These are phyloP conservation scores for Rehmannia glutinosa DNA, from an alignment of 257 asterid species.

Conservation along the genomic window DNA sequence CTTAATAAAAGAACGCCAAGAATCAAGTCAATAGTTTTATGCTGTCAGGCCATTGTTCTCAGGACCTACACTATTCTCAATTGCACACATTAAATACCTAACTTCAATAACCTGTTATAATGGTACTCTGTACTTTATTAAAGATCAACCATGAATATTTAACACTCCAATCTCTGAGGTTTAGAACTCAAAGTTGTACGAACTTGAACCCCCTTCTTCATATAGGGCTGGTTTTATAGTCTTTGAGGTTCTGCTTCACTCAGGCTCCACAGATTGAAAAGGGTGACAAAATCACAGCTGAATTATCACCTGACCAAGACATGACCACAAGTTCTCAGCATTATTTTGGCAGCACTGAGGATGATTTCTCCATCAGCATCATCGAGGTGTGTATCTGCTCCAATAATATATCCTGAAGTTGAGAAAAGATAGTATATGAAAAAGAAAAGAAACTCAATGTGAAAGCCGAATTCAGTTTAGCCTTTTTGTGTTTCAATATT, in stretches of 20 bases:
- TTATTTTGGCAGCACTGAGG: conserved; percentile 40
- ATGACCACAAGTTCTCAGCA: conserved; percentile 62
- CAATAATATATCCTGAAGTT: background rate
- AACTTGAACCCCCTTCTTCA: background rate
- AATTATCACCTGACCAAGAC: conserved; percentile 24
- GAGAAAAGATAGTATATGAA: background rate
- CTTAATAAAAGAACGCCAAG: background rate
- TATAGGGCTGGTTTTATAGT: conserved; percentile 12
- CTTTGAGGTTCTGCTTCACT: conserved; percentile 17
- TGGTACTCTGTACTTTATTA: background rate
- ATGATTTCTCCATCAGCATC: conserved; percentile 58
- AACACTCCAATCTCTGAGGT: background rate
- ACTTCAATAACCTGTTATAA: background rate
- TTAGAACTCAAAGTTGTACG: background rate
- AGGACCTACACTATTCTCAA: no score
- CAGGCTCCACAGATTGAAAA: conserved; percentile 22
- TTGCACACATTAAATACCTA: no score
- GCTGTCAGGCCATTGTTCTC: background rate
- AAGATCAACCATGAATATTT: background rate
- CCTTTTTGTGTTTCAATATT: background rate
- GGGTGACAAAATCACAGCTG: conserved; percentile 15
- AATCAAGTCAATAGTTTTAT: background rate
- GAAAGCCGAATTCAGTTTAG: background rate
- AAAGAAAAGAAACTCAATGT: background rate
- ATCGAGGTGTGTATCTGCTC: conserved; percentile 44